Conservation (phyloP, 441 rosid genomes). For the Dalechampia spathulata region DNA sequence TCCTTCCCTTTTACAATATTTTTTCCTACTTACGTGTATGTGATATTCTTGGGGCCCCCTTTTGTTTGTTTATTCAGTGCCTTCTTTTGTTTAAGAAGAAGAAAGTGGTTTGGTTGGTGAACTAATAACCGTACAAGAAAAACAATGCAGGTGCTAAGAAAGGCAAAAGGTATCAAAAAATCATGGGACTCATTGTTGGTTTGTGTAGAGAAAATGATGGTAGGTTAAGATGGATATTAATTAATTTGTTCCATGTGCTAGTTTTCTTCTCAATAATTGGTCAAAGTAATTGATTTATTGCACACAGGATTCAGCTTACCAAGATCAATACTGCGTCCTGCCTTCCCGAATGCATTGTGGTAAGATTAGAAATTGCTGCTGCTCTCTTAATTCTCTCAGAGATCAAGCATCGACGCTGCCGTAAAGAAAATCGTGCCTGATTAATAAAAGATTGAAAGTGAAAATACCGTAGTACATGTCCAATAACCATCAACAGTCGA, state of each 20-base stretch:
- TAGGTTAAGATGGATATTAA: neutral
- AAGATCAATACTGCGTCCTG: too few species aligned
- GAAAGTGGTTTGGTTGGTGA: neutral
- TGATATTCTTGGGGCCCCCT: neutral
- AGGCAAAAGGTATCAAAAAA: neutral
- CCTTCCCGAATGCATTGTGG: too few species aligned
- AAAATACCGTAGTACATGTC: too few species aligned
- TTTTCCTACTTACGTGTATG: neutral
- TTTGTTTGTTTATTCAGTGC: neutral
- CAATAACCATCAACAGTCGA: too few species aligned
- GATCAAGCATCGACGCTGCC: too few species aligned
- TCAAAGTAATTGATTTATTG: neutral
- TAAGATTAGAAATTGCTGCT: neutral
- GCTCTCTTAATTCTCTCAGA: too few species aligned
- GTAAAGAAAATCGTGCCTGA: too few species aligned
- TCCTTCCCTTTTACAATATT: neutral
- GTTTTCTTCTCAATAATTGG: neutral
- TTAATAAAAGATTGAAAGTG: too few species aligned
- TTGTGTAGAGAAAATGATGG: neutral
- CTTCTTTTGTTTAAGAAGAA: neutral
- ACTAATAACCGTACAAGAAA: neutral
- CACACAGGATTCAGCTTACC: neutral
- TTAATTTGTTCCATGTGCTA: neutral
- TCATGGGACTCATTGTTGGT: neutral
- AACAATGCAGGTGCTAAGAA: neutral